Evolutionary conservation across 2,329 filamentous ascomycete species (phyloP).

Genomic region (Xylaria sp.): DNA sequence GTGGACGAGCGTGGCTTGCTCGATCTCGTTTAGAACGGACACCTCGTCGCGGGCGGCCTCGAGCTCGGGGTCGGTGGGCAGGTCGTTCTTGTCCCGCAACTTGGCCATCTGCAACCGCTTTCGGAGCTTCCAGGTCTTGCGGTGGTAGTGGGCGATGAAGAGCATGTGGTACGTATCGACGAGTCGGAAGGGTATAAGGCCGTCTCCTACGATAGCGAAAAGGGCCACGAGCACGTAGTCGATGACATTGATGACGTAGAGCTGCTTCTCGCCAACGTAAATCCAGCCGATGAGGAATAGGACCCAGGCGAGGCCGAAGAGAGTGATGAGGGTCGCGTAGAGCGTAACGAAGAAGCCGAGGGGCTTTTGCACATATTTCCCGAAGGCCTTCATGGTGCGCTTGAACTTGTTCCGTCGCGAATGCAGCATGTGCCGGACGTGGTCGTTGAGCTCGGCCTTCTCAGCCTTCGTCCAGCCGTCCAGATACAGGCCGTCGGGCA

Average conservation of each 20-base stretch:
- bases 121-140: conserved; percentile 67
- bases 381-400: conserved; percentile 78
- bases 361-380: conserved; percentile 76
- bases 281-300: conserved; percentile 92
- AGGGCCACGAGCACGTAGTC: conserved; percentile 74
- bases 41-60: conserved; percentile 54
- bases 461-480: conserved; percentile 78
- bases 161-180: conserved; percentile 89
- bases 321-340: conserved; percentile 80
- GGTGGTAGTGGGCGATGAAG: conserved; percentile 75
- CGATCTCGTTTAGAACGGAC: conserved; percentile 66
- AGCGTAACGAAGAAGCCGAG: conserved; percentile 84
- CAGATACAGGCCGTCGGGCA: conserved; percentile 74
- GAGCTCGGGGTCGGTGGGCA: conserved; percentile 56
- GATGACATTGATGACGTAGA: conserved; percentile 72
- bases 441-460: conserved; percentile 78
- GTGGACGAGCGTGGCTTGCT: conserved; percentile 73
- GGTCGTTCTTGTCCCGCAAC: conserved; percentile 71
- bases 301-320: conserved; percentile 87
- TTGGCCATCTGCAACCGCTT: conserved; percentile 66
- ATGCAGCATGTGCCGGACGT: conserved; percentile 86
- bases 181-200: conserved; percentile 74
- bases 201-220: conserved; percentile 73
- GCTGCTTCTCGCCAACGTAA: conserved; percentile 74
- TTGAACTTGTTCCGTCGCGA: conserved; percentile 81